Percentiles rank a stretch among this genome's conserved stretches.
These are phyloP conservation scores for Colletotrichum endophyticum DNA, from an alignment of 2,329 filamentous ascomycete genomes.

Conservation along the genomic window DNA sequence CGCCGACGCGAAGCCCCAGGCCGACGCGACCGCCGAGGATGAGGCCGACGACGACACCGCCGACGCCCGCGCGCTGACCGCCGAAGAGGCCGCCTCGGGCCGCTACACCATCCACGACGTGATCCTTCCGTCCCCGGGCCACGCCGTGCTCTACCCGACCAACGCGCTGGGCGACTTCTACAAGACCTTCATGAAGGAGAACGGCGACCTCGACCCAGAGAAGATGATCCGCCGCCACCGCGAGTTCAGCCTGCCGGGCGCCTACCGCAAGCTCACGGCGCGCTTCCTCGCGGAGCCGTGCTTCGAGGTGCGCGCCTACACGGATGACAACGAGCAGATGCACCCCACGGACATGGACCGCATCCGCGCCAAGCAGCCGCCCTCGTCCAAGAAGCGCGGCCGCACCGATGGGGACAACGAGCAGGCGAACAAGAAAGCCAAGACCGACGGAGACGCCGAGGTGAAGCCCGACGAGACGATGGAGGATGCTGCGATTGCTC, in stretches of 20 bases:
- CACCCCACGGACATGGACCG: slow-evolving; percentile 85
- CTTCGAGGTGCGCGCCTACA: slow-evolving; percentile 74
- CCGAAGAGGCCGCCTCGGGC: slow-evolving; percentile 78
- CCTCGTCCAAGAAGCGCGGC: slow-evolving; percentile 13
- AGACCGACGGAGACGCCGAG: background rate
- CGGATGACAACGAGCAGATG: slow-evolving; percentile 78
- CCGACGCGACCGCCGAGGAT: slow-evolving; percentile 62
- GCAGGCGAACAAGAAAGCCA: slow-evolving; percentile 25
- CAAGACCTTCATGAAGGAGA: slow-evolving; percentile 81
- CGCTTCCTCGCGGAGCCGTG: slow-evolving; percentile 66
- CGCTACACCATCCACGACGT: slow-evolving; percentile 84
- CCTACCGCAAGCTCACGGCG: slow-evolving; percentile 85
- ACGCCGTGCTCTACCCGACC: slow-evolving; percentile 82
- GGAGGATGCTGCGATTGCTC: background rate
- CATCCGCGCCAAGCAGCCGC: slow-evolving; percentile 49
- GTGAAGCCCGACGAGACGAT: background rate
- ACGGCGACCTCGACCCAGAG: slow-evolving; percentile 80
- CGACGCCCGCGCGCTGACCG: slow-evolving; percentile 73
- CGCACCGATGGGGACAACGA: slow-evolving; percentile 21
- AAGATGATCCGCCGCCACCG: slow-evolving; percentile 86
- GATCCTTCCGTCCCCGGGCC: slow-evolving; percentile 91
- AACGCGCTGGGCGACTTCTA: slow-evolving; percentile 90
- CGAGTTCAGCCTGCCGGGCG: slow-evolving; percentile 87
- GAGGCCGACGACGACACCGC: slow-evolving; percentile 57
- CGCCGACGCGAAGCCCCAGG: slow-evolving; percentile 36